phyloP scores from a whole-genome alignment of 495 filamentous ascomycete genomes.

The Penicillium subrubescens region DNA sequence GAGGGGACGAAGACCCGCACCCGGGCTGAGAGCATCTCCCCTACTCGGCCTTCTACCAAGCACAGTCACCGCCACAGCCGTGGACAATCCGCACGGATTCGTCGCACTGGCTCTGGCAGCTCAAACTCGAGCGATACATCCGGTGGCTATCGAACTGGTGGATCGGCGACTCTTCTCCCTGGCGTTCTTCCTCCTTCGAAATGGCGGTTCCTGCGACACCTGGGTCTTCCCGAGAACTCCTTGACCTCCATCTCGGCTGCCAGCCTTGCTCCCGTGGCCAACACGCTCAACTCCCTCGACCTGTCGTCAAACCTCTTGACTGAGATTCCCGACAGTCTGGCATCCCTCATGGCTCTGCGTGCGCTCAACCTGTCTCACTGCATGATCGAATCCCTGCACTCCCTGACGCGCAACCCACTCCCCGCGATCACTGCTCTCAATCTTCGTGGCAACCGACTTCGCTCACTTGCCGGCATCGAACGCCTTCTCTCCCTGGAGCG shows the following conservation, averaged over 20 bases:
- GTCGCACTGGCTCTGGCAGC: slow-evolving; percentile 86
- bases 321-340: slow-evolving; percentile 86
- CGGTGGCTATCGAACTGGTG: slow-evolving; percentile 66
- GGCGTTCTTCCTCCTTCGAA: slow-evolving; percentile 76
- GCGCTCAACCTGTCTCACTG: slow-evolving; percentile 92
- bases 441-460: slow-evolving; percentile 83
- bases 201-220: slow-evolving; percentile 90
- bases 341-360: slow-evolving; percentile 76
- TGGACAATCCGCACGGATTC: slow-evolving; percentile 62
- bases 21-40: slow-evolving; percentile 73
- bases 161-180: slow-evolving; percentile 69
- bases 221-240: slow-evolving; percentile 89
- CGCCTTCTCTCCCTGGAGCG: slow-evolving; percentile 84
- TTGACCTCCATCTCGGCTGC: slow-evolving; percentile 73
- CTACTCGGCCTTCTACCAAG: slow-evolving; percentile 70
- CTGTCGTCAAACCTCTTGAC: slow-evolving; percentile 88
- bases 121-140: slow-evolving; percentile 83
- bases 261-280: slow-evolving; percentile 78
- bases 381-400: slow-evolving; percentile 96
- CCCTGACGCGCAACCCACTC: slow-evolving; percentile 79
- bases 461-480: slow-evolving; percentile 88
- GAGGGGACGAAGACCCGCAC: slow-evolving; percentile 51
- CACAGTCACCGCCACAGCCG: slow-evolving; percentile 64
- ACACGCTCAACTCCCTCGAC: slow-evolving; percentile 86
- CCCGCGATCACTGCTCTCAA: slow-evolving; percentile 94